Base-by-base conservation (phyloP, 495 filamentous ascomycete genomes). In the Xylaria nigripes region DNA sequence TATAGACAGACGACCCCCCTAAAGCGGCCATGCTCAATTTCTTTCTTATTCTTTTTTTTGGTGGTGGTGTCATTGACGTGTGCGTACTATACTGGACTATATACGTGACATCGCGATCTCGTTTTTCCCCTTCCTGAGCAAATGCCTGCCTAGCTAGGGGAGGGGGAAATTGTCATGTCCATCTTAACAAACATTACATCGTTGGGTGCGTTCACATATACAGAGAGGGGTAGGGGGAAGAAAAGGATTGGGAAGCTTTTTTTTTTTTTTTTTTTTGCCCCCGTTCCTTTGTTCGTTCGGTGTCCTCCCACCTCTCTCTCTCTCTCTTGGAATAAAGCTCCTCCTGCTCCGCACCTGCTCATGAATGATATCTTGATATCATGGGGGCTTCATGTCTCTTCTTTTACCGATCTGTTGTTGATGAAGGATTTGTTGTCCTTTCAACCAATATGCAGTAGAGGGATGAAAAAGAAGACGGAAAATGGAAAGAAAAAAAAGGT, bases 401-500 rank as follows among this genome's bases (percentile, higher is more conserved):
- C 40, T 0, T 51, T 24, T 24, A 6, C 48, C 36, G 18, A 24
- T 22, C 12, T 25, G 10, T 13, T 23, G 23, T 45, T 50, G 21
- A 7, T 50, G 27, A 9, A 29, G 4, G 27, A n/a, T n/a, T n/a
- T n/a, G n/a, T n/a, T 43, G 6, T 50, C n/a, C 24, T 13, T 29
- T 30, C 45, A 42, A 54, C 44, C 53, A 19, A 50, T 43, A 45
- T 45, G 36, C 45, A 18, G 45, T 6, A 25, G 48, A 21, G 19
- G 29, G 19, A 29, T 21, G n/a, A 50, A 24, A 22, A 50, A 24
- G 22, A 32, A 38, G 24, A 41, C 7, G 36, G 9, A 23, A 50
- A 13, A 25, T 7, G 29, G 19, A 36, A 50, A 38, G n/a, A 2
- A 32, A 15, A 29, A 4, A 44, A 51, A 13, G 13, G 19, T 27